Percentiles rank a stretch among this genome's conserved stretches.
phyloP scores from a whole-genome alignment of 805 yeast genomes.

The Hanseniaspora vineae region DNA sequence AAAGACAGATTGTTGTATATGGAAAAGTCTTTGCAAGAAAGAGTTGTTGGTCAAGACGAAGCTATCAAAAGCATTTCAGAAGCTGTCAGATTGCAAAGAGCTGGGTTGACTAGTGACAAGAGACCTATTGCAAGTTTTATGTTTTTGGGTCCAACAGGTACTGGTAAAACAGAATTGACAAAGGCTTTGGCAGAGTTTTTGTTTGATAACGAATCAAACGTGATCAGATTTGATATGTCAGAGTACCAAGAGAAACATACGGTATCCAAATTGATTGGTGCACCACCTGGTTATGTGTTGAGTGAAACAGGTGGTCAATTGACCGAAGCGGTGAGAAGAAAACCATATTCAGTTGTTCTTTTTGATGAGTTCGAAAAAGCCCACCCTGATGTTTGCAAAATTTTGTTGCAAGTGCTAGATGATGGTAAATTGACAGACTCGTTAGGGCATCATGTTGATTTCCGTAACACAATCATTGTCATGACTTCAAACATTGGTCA shows the following conservation, averaged over 20 bases:
- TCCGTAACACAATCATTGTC: slow-evolving; percentile 86
- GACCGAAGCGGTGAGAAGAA: slow-evolving; percentile 90
- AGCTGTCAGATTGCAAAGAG: slow-evolving; percentile 92
- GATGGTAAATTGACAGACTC: slow-evolving; percentile 93
- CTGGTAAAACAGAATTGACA: slow-evolving; percentile 94
- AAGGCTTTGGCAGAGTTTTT: slow-evolving; percentile 85
- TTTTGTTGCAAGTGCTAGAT: slow-evolving; percentile 81
- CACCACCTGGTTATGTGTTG: slow-evolving; percentile 97
- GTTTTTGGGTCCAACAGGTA: slow-evolving; percentile 97
- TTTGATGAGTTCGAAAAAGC: slow-evolving; percentile 98
- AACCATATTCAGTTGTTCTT: slow-evolving; percentile 83
- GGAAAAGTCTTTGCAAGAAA: slow-evolving; percentile 64
- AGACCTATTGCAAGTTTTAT: slow-evolving; percentile 94
- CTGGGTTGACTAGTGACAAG: slow-evolving; percentile 88
- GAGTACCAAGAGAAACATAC: slow-evolving; percentile 95
- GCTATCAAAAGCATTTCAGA: slow-evolving; percentile 84
- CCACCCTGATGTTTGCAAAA: slow-evolving; percentile 87
- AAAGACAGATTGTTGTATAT: slow-evolving; percentile 79
- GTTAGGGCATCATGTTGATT: slow-evolving; percentile 88
- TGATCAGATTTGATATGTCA: slow-evolving; percentile 92
- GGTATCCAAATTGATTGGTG: slow-evolving; percentile 83
- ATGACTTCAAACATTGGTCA: slow-evolving; percentile 98
- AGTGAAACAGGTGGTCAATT: slow-evolving; percentile 89
- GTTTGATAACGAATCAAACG: slow-evolving; percentile 78
- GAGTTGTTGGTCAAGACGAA: slow-evolving; percentile 92